Evolutionary conservation across 2,329 filamentous ascomycete genomes (phyloP), one percentile per base, ranked within the genome.

Genomic region (Helminthosporium solani): DNA sequence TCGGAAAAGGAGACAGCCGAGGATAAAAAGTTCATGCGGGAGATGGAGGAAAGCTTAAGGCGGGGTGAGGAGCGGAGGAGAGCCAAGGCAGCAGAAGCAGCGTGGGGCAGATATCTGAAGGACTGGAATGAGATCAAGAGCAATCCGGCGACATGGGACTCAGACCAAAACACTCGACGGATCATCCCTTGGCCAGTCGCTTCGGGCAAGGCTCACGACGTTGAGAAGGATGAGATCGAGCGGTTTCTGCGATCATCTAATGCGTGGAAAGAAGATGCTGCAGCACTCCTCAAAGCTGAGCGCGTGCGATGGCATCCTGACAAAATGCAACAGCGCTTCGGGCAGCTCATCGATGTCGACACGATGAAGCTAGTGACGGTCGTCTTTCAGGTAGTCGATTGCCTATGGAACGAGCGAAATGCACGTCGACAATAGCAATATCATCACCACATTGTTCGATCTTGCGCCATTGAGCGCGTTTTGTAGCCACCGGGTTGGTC

Each of bases 251-350:
- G 81, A 1, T 73, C 78, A 61, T 78, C 77, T n/a, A 76, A 76
- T 6, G 47, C 51, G 8, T 64, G 64, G 58, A 57, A 53, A 15
- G 55, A 63, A 5, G 71, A 75, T 46, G 44, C 81, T 16, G 43
- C 71, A 12, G 74, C 78, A 35, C 67, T 79, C 4, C 75, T 97
- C 42, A 96, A 95, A 70, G 75, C 83, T 4, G 94, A 99, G 74
- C 83, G 94, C 41, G 85, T 97, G 15, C 80, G 90, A 14, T 99
- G 94, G 94, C 94, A 99, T 74, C 94, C 94, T 3, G 94, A 99
- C 73, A 99, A 97, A 76, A 87, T 97, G 45, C 90, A 96, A 75
- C 94, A 96, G 73, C 82, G 84, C 42, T 85, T 95, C 49, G 88
- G 90, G 2, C 74, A 82, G 48, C 76, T 78, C 12, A 82, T 95